These are phyloP conservation scores for Penicillium sp. DNA, from an alignment of 2,329 filamentous ascomycete genomes.

Conservation along the genomic window DNA sequence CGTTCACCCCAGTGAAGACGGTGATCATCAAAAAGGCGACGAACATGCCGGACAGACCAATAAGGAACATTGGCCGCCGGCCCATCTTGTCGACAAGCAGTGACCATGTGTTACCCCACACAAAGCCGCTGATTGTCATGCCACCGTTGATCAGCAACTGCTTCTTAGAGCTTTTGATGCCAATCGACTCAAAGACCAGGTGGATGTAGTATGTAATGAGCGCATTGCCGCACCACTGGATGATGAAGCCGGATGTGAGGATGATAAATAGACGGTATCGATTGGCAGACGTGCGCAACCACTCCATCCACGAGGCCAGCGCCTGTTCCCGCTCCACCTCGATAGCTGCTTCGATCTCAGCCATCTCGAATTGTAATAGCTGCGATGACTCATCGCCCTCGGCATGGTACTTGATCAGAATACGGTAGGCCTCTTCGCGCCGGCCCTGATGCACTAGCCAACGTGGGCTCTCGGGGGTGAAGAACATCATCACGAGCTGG, in stretches of 20 bases:
- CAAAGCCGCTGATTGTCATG: neutral
- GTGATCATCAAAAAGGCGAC: neutral
- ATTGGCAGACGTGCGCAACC: constrained; percentile 46
- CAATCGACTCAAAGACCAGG: constrained; percentile 14
- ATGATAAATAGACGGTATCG: constrained; percentile 49
- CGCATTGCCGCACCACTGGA: constrained; percentile 57
- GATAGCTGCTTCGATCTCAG: constrained; percentile 24
- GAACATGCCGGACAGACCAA: neutral
- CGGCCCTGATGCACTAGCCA: constrained; percentile 18
- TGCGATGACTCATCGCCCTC: constrained; percentile 5
- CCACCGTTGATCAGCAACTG: neutral
- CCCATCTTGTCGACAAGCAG: neutral
- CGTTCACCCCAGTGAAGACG: constrained; percentile 34
- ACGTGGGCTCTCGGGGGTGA: constrained; percentile 7
- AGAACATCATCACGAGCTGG: constrained; percentile 49
- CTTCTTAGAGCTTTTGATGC: constrained; percentile 1
- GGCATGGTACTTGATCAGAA: constrained; percentile 20
- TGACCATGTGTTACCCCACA: neutral
- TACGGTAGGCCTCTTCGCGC: constrained; percentile 16
- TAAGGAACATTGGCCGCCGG: neutral
- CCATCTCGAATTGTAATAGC: constrained; percentile 27
- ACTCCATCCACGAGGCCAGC: constrained; percentile 12
- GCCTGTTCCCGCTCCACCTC: constrained; percentile 13
- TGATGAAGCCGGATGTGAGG: constrained; percentile 49
- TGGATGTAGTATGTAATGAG: constrained; percentile 40